Conservation (phyloP, 495 filamentous ascomycete species). For the Neurospora sp. region DNA sequence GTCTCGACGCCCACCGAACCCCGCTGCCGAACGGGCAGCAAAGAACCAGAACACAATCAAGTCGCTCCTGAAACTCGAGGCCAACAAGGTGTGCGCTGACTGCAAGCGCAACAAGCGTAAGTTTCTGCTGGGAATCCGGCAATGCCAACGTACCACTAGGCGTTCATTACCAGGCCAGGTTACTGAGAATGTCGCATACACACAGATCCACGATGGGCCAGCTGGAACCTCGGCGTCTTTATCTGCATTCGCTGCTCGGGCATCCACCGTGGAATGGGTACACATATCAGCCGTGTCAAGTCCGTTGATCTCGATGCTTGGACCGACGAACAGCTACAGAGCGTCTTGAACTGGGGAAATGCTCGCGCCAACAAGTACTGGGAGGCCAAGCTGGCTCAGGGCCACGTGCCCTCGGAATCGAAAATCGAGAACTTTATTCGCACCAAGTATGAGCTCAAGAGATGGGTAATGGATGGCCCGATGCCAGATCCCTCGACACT, state of each 20-base stretch:
- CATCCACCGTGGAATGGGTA: slow-evolving; percentile 97
- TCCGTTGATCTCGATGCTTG: slow-evolving; percentile 95
- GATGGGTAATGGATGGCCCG: slow-evolving; percentile 95
- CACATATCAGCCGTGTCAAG: slow-evolving; percentile 95
- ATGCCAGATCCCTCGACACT: slow-evolving; percentile 88
- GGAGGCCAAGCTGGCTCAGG: slow-evolving; percentile 86
- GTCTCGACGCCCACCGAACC: slow-evolving; percentile 77
- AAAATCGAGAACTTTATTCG: slow-evolving; percentile 99
- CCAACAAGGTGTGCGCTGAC: slow-evolving; percentile 93
- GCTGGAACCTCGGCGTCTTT: slow-evolving; percentile 94
- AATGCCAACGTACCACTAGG: not conserved
- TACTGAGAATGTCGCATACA: not conserved
- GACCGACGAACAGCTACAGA: slow-evolving; percentile 96
- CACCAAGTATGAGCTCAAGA: slow-evolving; percentile 95
- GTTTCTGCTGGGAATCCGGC: slow-evolving; percentile 18
- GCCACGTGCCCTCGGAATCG: slow-evolving; percentile 91
- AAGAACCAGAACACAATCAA: slow-evolving; percentile 89
- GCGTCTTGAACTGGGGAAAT: slow-evolving; percentile 90
- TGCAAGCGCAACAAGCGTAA: slow-evolving; percentile 97
- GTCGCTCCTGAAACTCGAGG: slow-evolving; percentile 79
- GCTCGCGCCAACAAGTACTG: slow-evolving; percentile 95
- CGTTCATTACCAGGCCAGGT: not conserved
- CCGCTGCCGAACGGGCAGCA: slow-evolving; percentile 67
- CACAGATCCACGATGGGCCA: slow-evolving; percentile 92
- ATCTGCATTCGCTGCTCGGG: slow-evolving; percentile 96